Evolutionary conservation across 176 grass and related monocot species (phyloP).

Genomic region (Phoenix dactylifera): DNA sequence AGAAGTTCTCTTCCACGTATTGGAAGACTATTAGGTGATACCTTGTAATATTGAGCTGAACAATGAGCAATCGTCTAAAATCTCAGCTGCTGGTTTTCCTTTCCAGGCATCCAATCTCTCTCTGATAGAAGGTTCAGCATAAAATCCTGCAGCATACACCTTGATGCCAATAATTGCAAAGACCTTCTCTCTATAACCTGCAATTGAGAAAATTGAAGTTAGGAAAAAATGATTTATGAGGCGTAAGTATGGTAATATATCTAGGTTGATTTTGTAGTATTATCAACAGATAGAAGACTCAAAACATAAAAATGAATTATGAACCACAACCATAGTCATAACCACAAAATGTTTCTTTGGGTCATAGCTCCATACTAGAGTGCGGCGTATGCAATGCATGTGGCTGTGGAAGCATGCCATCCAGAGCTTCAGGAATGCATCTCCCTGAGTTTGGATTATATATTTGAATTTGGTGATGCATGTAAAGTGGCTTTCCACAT

Average conservation of each 20-base stretch:
- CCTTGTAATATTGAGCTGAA: slow-evolving; percentile 73
- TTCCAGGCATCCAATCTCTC: slow-evolving; percentile 39
- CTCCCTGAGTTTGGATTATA: too few relatives aligned
- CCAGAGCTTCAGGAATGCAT: too few relatives aligned
- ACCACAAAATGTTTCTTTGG: too few relatives aligned
- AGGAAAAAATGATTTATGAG: slow-evolving; percentile 16
- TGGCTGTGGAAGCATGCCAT: too few relatives aligned
- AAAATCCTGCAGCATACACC: slow-evolving; percentile 81
- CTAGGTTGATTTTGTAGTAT: not conserved
- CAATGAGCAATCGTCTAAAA: slow-evolving; percentile 43
- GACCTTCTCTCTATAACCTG: slow-evolving; percentile 91
- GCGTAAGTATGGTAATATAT: not conserved
- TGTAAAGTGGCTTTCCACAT: too few relatives aligned
- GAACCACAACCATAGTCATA: too few relatives aligned
- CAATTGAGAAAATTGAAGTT: slow-evolving; percentile 27
- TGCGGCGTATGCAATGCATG: too few relatives aligned
- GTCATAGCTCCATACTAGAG: too few relatives aligned
- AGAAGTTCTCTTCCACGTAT: not conserved
- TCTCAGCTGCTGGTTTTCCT: slow-evolving; percentile 30
- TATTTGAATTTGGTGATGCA: too few relatives aligned
- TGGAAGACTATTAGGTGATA: slow-evolving; percentile 16
- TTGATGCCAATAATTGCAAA: slow-evolving; percentile 74
- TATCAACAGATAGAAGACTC: not conserved
- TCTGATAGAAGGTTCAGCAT: slow-evolving; percentile 37
- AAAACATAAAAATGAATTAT: too few relatives aligned